These are phyloP conservation scores for Saraca asoca DNA, from an alignment of 331 rosid genomes.

Conservation along the genomic window DNA sequence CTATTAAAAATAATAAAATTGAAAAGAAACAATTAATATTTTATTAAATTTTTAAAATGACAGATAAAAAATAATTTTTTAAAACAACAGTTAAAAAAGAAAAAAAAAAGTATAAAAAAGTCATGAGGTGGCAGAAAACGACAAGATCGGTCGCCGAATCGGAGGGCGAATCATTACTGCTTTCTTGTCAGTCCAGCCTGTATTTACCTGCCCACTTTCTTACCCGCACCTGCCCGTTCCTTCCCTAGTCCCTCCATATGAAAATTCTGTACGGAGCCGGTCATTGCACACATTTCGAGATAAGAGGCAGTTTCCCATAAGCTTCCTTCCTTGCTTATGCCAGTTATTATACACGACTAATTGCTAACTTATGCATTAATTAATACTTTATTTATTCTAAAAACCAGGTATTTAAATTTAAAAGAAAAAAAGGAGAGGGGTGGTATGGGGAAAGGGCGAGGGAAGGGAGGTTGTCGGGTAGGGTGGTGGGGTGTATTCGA, in stretches of 20 bases:
- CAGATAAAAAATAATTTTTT: too few species aligned
- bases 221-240: constrained; percentile 53
- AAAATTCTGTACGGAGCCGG: constrained; percentile 53
- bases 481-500: constrained; percentile 15
- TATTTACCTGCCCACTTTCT: constrained; percentile 61
- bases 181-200: constrained; percentile 77
- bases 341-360: neutral
- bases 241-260: neutral
- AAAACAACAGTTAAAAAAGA: too few species aligned
- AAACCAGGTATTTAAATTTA: too few species aligned
- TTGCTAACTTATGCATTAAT: neutral
- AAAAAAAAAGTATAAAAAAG: too few species aligned
- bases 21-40: too few species aligned
- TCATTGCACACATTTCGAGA: constrained; percentile 29
- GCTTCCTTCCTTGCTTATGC: constrained; percentile 32
- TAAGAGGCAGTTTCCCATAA: constrained; percentile 33
- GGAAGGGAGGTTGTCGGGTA: constrained; percentile 32
- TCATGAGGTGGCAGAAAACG: constrained; percentile 56
- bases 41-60: too few species aligned
- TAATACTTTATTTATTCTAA: too few species aligned
- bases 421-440: neutral
- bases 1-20: too few species aligned
- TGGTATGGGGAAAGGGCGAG: constrained; percentile 40
- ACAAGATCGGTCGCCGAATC: constrained; percentile 82
- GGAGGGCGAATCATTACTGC: constrained; percentile 79